Percentiles rank a stretch among this genome's conserved stretches.
phyloP scores from a whole-genome alignment of 139 green algal species.

The Eudorina sp. region DNA sequence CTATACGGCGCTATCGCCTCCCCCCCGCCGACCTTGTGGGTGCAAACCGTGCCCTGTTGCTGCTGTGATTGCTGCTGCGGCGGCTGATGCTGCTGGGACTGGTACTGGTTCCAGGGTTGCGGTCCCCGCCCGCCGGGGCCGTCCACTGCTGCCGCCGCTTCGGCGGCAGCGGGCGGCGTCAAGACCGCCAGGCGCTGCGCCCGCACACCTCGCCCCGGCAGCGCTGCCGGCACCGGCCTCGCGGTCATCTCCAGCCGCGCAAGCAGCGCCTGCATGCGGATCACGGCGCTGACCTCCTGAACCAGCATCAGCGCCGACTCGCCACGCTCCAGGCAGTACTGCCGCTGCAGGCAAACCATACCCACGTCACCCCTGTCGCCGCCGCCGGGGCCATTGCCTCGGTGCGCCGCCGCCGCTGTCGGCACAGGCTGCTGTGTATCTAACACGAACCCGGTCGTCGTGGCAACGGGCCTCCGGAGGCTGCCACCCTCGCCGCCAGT shows the following conservation, averaged over 20 bases:
- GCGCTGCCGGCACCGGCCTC: neutral
- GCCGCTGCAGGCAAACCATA: conserved; percentile 26
- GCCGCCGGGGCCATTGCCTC: neutral
- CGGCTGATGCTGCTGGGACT: neutral
- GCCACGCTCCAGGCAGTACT: conserved; percentile 42
- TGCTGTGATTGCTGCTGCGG: conserved; percentile 7
- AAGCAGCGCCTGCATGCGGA: conserved; percentile 54
- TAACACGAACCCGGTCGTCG: conserved; percentile 10
- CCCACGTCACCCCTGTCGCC: neutral
- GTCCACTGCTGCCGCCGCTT: neutral
- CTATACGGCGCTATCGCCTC: neutral
- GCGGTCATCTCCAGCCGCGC: conserved; percentile 51
- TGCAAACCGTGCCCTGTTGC: neutral
- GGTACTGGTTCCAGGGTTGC: neutral
- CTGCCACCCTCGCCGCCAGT: neutral
- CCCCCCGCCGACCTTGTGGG: neutral
- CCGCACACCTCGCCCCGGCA: neutral
- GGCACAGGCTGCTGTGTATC: neutral
- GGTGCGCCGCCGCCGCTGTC: neutral
- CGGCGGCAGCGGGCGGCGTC: neutral
- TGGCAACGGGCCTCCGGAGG: neutral
- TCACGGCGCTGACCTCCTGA: conserved; percentile 48
- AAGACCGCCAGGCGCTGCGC: conserved; percentile 1
- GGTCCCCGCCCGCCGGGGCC: neutral
- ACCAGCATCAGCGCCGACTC: conserved; percentile 41